Conservation (phyloP, 2,329 filamentous ascomycete species). For the Mariannaea elegans region DNA sequence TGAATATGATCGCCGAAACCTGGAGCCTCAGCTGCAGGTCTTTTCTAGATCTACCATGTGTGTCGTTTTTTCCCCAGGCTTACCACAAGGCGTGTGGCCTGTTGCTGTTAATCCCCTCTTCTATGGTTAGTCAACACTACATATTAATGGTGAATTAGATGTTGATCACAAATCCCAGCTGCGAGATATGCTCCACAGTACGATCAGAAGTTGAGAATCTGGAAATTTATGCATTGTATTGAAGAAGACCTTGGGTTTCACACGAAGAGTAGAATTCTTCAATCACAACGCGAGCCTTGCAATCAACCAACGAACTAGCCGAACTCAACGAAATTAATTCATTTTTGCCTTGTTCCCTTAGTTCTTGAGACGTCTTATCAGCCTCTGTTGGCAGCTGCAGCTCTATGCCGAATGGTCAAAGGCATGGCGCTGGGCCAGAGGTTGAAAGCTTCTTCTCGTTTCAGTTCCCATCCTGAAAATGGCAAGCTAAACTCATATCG, state of each 20-base stretch:
- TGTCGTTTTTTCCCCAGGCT: background rate
- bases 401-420: slow-evolving; percentile 5
- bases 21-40: background rate
- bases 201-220: background rate
- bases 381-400: no score
- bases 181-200: background rate
- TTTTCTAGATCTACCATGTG: background rate
- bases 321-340: no score
- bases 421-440: slow-evolving; percentile 31
- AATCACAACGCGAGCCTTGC: background rate
- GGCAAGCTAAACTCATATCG: slow-evolving; percentile 50
- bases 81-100: background rate
- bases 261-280: background rate
- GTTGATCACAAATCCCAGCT: background rate
- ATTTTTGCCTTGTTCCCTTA: no score
- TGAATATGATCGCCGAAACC: background rate
- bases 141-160: background rate
- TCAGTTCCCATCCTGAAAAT: slow-evolving; percentile 23
- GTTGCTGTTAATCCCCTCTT: background rate
- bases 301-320: no score
- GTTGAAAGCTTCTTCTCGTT: slow-evolving; percentile 33
- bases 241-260: background rate
- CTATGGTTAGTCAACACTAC: background rate
- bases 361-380: no score
- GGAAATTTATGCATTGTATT: background rate